Conservation (phyloP, 306 rosid species). For the Alnus glutinosa region DNA sequence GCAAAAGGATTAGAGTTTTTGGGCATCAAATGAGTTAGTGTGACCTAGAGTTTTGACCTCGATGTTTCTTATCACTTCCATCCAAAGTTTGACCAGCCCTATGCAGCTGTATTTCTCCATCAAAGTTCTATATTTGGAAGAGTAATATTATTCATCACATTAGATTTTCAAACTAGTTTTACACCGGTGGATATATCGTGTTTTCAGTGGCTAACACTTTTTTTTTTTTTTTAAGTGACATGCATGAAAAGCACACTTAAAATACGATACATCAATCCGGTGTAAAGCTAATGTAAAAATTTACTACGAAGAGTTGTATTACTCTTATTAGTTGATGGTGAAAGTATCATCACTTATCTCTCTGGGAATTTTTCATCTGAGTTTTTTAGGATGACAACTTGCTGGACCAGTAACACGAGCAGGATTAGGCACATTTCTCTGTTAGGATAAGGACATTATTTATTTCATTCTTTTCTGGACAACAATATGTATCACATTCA, state of each 20-base stretch:
- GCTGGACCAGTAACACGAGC: not conserved
- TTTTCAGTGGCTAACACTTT: no score
- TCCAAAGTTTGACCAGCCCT: not conserved
- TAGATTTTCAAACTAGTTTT: no score
- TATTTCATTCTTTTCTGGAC: not conserved
- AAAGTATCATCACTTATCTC: no score
- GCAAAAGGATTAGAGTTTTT: conserved; percentile 73
- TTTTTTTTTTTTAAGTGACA: no score
- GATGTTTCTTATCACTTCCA: not conserved
- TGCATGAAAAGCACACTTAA: no score
- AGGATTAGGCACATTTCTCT: not conserved
- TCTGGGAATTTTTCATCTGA: not conserved
- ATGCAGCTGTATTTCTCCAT: not conserved
- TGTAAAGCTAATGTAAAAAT: no score
- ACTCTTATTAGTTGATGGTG: no score
- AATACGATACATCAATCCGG: no score
- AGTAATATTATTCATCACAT: no score
- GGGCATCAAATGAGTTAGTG: conserved; percentile 42
- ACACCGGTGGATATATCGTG: no score
- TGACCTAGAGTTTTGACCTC: not conserved
- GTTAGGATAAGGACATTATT: not conserved
- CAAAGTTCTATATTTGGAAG: no score
- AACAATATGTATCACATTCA: not conserved
- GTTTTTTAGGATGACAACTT: not conserved
- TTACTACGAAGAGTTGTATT: no score